Percentiles rank a stretch among this genome's conserved stretches.
Conservation (phyloP, 2,329 filamentous ascomycete genomes). For the Stagonosporopsis rhizophila region DNA sequence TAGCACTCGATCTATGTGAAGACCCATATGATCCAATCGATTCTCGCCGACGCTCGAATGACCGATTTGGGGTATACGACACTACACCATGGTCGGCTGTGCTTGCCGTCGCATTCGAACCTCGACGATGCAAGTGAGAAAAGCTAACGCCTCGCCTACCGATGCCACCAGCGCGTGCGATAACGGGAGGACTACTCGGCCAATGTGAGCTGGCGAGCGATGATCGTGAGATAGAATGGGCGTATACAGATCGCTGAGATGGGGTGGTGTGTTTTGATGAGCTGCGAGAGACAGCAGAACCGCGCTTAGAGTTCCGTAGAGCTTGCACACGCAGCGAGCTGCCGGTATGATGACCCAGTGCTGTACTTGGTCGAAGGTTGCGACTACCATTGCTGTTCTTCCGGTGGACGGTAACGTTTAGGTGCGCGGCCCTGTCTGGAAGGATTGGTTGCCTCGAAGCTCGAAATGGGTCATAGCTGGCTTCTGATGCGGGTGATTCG, state of each 20-base stretch:
- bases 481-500: slow-evolving; percentile 57
- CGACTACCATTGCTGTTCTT: slow-evolving; percentile 45
- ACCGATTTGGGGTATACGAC: slow-evolving; percentile 43
- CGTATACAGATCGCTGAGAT: slow-evolving; percentile 33
- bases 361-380: slow-evolving; percentile 46
- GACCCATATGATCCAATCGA: slow-evolving; percentile 33
- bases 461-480: slow-evolving; percentile 86
- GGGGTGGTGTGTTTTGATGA: slow-evolving; percentile 44
- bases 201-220: slow-evolving; percentile 57
- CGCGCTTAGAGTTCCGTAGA: slow-evolving; percentile 40
- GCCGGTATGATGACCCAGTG: slow-evolving; percentile 50
- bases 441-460: slow-evolving; percentile 66
- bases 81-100: slow-evolving; percentile 36
- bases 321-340: slow-evolving; percentile 54
- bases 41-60: slow-evolving; percentile 31
- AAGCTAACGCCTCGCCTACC: slow-evolving; percentile 71
- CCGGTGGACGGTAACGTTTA: slow-evolving; percentile 74
- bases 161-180: slow-evolving; percentile 58
- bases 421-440: slow-evolving; percentile 60
- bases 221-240: slow-evolving; percentile 45
- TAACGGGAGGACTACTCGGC: slow-evolving; percentile 57
- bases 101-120: slow-evolving; percentile 52
- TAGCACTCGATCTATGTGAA: slow-evolving; percentile 30
- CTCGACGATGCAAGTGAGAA: slow-evolving; percentile 58
- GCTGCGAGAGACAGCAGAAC: slow-evolving; percentile 41